phyloP scores from a whole-genome alignment of 148 eudicot species.

The Amaranthus palmeri region DNA sequence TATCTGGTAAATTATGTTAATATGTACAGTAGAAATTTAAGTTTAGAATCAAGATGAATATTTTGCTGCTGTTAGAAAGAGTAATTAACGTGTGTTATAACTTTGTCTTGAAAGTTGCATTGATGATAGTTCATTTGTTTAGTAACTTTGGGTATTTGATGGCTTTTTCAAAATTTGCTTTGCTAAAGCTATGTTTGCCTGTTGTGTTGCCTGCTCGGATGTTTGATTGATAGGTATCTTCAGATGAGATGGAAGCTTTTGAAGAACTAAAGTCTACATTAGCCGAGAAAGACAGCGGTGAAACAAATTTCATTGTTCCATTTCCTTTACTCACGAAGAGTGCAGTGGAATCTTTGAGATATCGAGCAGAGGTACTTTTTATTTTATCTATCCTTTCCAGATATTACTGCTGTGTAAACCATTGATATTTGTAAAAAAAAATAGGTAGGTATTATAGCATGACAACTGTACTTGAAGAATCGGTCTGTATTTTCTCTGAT shows the following conservation, averaged over 20 bases:
- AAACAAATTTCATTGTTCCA: slow-evolving; percentile 64
- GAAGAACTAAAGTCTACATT: slow-evolving; percentile 66
- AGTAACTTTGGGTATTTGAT: not conserved
- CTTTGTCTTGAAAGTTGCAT: not conserved
- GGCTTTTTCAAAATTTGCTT: not conserved
- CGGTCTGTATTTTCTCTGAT: too few species aligned
- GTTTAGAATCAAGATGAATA: not conserved
- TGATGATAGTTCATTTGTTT: not conserved
- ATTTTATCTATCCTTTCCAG: not conserved
- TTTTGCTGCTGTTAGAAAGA: not conserved
- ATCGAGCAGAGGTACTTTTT: slow-evolving; percentile 78
- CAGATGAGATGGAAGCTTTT: slow-evolving; percentile 67
- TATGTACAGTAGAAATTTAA: not conserved
- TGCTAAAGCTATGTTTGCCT: not conserved
- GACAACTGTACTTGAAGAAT: too few species aligned
- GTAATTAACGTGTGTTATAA: not conserved
- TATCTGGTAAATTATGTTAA: not conserved
- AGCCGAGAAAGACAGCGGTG: slow-evolving; percentile 52
- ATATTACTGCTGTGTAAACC: not conserved
- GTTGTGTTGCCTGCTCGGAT: slow-evolving; percentile 16
- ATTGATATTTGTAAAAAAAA: too few species aligned
- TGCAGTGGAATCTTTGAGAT: slow-evolving; percentile 92
- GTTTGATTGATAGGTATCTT: slow-evolving; percentile 54
- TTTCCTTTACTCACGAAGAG: slow-evolving; percentile 74
- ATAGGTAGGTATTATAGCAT: too few species aligned